These are phyloP conservation scores for Phytophthora hibernalis DNA, from an alignment of 352 stramenopile genomes.

Conservation along the genomic window DNA sequence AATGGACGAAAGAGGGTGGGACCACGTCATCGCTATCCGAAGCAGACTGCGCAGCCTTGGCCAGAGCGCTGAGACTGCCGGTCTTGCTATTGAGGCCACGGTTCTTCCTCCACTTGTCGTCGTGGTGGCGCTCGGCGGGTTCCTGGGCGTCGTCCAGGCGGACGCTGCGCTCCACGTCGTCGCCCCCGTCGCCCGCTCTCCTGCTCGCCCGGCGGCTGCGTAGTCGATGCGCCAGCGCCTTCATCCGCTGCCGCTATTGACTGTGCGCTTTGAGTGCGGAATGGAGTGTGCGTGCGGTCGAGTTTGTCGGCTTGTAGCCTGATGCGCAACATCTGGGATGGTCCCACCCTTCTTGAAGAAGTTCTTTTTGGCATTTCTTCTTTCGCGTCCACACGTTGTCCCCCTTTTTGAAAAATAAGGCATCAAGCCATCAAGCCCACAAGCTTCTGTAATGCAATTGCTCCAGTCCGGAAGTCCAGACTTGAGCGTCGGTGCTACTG, in stretches of 20 bases:
- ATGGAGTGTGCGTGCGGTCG: constrained; percentile 7
- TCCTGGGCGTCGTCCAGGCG: constrained; percentile 19
- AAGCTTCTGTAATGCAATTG: background rate
- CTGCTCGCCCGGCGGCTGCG: constrained; percentile 24
- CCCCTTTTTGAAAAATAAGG: too few species aligned
- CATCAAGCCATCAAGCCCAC: too few species aligned
- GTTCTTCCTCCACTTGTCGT: constrained; percentile 28
- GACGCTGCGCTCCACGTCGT: constrained; percentile 30
- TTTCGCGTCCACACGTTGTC: constrained; percentile 38
- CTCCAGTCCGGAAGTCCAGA: background rate
- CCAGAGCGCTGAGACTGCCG: constrained; percentile 16
- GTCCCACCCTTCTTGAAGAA: constrained; percentile 31
- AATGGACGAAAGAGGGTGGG: constrained; percentile 14
- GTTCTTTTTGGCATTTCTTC: constrained; percentile 22
- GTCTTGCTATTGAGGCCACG: constrained; percentile 36
- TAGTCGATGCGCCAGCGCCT: constrained; percentile 45
- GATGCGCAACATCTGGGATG: constrained; percentile 8
- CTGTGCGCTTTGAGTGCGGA: constrained; percentile 5
- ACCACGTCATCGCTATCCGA: constrained; percentile 2
- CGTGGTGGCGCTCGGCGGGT: constrained; percentile 3
- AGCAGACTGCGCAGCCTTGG: background rate
- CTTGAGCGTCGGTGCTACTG: background rate
- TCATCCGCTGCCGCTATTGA: constrained; percentile 29
- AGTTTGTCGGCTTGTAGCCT: background rate
- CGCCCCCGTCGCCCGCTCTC: constrained; percentile 12